Percentiles rank a stretch among this genome's conserved stretches.
Conservation (phyloP, 352 stramenopile genomes). For the Phytophthora vignae region DNA sequence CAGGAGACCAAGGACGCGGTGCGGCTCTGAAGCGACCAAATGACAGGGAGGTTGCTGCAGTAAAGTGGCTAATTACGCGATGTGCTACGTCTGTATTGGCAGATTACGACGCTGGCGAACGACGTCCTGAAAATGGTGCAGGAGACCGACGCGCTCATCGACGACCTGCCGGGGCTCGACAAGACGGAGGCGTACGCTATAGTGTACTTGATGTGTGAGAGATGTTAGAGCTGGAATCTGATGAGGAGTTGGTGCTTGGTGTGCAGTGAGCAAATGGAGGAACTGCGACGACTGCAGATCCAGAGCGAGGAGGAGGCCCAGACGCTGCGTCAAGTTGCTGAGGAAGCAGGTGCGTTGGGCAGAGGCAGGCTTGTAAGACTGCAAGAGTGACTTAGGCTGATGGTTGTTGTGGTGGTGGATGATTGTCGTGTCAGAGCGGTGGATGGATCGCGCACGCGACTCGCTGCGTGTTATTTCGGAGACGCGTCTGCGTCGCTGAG, state of each 20-base stretch:
- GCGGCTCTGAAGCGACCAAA: not conserved
- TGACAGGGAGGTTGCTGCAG: not conserved
- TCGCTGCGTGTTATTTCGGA: conserved; percentile 87
- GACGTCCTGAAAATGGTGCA: conserved; percentile 84
- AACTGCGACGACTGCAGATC: conserved; percentile 80
- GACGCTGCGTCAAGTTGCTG: conserved; percentile 81
- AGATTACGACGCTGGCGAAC: conserved; percentile 80
- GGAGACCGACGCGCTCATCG: conserved; percentile 81
- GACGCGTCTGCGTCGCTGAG: conserved; percentile 67
- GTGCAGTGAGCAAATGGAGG: conserved; percentile 79
- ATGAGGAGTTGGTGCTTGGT: not conserved
- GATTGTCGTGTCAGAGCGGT: conserved; percentile 56
- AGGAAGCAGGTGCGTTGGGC: conserved; percentile 66
- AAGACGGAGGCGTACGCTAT: conserved; percentile 72
- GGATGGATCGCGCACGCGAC: conserved; percentile 84
- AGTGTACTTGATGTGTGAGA: not conserved
- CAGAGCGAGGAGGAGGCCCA: conserved; percentile 87
- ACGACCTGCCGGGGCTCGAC: conserved; percentile 82
- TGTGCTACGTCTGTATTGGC: not conserved
- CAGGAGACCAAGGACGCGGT: conserved; percentile 73
- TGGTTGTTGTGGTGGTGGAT: not conserved
- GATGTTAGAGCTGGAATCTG: not conserved
- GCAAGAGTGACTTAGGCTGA: not conserved
- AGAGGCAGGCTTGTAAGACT: not conserved
- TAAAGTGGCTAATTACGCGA: conserved; percentile 7